Percentiles rank a stretch among this genome's conserved stretches.
phyloP scores from a whole-genome alignment of 345 rosid genomes.

The Hibiscus mutabilis region DNA sequence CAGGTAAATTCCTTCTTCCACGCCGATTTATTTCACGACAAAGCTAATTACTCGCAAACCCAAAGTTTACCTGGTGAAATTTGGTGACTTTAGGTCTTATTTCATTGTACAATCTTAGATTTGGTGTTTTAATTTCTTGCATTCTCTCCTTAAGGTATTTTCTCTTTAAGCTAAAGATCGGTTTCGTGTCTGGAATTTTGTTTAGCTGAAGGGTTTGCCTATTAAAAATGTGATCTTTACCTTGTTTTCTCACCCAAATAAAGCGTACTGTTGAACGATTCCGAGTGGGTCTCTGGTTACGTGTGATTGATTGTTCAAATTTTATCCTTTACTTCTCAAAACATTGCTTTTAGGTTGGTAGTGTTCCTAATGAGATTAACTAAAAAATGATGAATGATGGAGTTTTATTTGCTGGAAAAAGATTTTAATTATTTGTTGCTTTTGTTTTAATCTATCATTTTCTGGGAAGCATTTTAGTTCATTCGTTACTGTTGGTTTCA shows the following conservation, averaged over 20 bases:
- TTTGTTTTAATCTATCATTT: background rate
- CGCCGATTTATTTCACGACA: background rate
- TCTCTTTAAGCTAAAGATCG: background rate
- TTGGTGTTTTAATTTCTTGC: background rate
- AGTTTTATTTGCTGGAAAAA: background rate
- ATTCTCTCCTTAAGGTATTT: background rate
- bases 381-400: background rate
- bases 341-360: background rate
- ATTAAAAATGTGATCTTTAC: background rate
- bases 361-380: background rate
- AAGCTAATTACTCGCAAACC: background rate
- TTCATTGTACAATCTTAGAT: background rate
- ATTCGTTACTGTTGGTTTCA: background rate
- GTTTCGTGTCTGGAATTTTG: background rate
- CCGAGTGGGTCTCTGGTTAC: background rate
- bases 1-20: conserved; percentile 20
- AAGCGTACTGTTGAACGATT: background rate
- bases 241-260: background rate
- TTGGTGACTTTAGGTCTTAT: background rate
- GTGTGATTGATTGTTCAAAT: background rate
- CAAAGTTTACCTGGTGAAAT: background rate
- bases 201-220: background rate
- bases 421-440: background rate
- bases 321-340: background rate
- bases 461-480: background rate